Base-by-base conservation (phyloP, 1,139 yeast genomes). In the Suhomyces atakaporum region DNA sequence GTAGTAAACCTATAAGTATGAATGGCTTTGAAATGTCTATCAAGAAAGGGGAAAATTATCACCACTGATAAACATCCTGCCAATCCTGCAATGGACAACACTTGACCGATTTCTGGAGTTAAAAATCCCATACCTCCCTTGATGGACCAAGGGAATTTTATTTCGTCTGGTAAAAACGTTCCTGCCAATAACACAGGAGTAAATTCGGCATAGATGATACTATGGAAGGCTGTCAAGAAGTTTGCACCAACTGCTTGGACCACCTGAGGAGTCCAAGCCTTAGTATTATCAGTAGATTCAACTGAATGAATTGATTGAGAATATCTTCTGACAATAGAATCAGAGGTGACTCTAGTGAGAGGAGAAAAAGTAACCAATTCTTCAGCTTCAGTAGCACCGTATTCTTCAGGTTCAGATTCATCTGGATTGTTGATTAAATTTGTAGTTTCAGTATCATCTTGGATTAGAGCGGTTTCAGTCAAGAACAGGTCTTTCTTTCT, bases 41-140 rank as follows among this genome's bases (percentile, higher is more conserved):
- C 63, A 28, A 58, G 48, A 16, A 35, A 36, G 2, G 63, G 63
- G 46, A 53, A 58, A 4, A 57, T 31, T 13, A 53, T 33, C 21
- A 56, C 29, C 4, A 57, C 52, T 23, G 54, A 47, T 22, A 56
- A 36, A 31, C 54, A 53, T 2, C 62, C 62, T 28, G 53, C 45
- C 10, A 56, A 37, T 3, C 61, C 63, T 9, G 60, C 51, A 12
- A 47, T 40, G 7, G 60, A 55, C 29, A 57, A 50, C 33, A 58
- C 38, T 3, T 45, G 33, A 13, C 63, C 63, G 25, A 58, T 58
- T 11, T 44, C 45, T 16, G 42, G 40, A 3, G 56, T 42, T 7
- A 39, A 35, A 45, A 46, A 53, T 11, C 56, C 58, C 32, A 46
- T 46, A 1, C 60, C 60, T 4, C 59, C 60, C 24, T 40, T 42